Evolutionary conservation across 2,329 filamentous ascomycete species (phyloP).

Genomic region (Trichoderma sp.): DNA sequence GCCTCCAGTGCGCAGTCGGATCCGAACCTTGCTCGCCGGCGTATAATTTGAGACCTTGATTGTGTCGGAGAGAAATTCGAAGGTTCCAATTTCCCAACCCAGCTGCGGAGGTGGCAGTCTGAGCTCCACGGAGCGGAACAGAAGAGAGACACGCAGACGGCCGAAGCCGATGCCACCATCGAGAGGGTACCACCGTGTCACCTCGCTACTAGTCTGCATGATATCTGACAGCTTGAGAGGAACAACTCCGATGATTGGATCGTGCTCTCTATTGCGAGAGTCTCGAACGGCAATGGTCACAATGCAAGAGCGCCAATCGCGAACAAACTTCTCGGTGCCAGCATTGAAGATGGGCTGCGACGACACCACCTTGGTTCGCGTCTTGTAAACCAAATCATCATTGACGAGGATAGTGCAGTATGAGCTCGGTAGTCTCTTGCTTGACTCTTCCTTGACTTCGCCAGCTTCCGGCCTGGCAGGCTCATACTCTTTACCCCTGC

Average conservation of each 20-base stretch:
- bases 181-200: constrained; percentile 91
- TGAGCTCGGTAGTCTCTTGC: constrained; percentile 76
- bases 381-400: constrained; percentile 87
- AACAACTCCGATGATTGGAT: constrained; percentile 89
- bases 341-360: constrained; percentile 97
- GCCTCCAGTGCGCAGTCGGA: constrained; percentile 80
- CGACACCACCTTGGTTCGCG: constrained; percentile 88
- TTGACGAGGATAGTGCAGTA: constrained; percentile 93
- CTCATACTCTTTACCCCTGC: constrained; percentile 83
- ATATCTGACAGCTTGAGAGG: constrained; percentile 84
- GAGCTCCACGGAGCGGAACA: constrained; percentile 88
- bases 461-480: constrained; percentile 79
- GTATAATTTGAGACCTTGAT: constrained; percentile 64
- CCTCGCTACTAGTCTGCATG: constrained; percentile 81
- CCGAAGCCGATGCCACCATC: constrained; percentile 93
- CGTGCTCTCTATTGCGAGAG: constrained; percentile 84
- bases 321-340: constrained; percentile 86
- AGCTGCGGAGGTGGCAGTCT: constrained; percentile 79
- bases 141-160: constrained; percentile 78
- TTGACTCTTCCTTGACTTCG: constrained; percentile 80
- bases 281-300: constrained; percentile 88
- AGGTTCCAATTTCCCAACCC: constrained; percentile 93
- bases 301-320: constrained; percentile 87
- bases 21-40: constrained; percentile 65
- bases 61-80: constrained; percentile 74